phyloP scores from a whole-genome alignment of 2,329 filamentous ascomycete genomes.

The Paecilomyces variotii region DNA sequence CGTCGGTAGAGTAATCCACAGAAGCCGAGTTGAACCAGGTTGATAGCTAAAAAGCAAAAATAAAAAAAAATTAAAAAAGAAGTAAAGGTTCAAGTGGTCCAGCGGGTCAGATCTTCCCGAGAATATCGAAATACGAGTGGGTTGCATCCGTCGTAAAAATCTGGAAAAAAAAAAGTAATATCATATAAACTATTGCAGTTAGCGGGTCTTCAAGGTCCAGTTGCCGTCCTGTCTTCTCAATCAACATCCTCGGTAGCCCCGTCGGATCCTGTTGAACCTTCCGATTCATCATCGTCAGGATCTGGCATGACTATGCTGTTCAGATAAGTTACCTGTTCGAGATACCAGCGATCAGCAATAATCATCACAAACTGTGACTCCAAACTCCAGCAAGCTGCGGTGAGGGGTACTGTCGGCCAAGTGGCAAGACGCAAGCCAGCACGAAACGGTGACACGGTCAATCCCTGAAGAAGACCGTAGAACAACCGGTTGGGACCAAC shows the following conservation, averaged over 20 bases:
- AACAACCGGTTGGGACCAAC: neutral
- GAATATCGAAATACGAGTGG: neutral
- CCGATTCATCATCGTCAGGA: constrained; percentile 31
- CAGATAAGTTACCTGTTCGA: constrained; percentile 56
- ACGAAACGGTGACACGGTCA: neutral
- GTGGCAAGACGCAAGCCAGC: neutral
- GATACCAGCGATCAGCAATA: neutral
- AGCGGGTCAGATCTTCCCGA: neutral
- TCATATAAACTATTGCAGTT: neutral
- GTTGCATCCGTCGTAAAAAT: neutral
- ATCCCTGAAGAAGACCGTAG: neutral
- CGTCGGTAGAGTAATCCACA: neutral
- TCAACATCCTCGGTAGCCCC: constrained; percentile 22
- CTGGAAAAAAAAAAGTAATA: neutral
- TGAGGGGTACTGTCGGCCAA: neutral
- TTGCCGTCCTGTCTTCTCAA: constrained; percentile 6
- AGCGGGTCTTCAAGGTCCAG: constrained; percentile 3
- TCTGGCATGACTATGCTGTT: constrained; percentile 71
- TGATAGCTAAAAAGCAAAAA: neutral
- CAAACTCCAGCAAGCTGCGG: neutral
- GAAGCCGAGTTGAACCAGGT: neutral
- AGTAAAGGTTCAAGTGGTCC: neutral
- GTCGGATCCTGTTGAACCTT: constrained; percentile 20
- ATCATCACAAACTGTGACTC: neutral
- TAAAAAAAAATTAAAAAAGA: no score